These are phyloP conservation scores for Thelephora aurantiotincta DNA, from an alignment of 768 basidiomycete genomes.

Conservation along the genomic window DNA sequence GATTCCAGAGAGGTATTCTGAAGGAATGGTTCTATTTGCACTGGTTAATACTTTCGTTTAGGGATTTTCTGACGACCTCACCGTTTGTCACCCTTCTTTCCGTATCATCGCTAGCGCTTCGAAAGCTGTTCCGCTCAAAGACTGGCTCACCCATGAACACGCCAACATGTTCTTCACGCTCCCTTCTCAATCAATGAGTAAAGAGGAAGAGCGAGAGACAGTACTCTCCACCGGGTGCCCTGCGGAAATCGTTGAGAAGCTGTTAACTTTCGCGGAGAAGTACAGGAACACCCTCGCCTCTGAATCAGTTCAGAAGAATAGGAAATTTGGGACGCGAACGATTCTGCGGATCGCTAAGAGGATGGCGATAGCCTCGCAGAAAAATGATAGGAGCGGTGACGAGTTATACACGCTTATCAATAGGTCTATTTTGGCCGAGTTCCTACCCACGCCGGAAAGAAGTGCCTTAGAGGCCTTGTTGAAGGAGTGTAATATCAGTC, in stretches of 20 bases:
- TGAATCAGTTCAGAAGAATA: conserved; percentile 44
- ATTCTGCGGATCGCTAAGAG: conserved; percentile 40
- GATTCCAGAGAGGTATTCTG: conserved; percentile 28
- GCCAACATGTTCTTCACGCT: conserved; percentile 60
- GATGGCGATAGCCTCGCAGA: conserved; percentile 27
- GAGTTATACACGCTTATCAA: conserved; percentile 34
- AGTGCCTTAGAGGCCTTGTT: conserved; percentile 37
- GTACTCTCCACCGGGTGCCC: conserved; percentile 39
- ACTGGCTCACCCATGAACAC: conserved; percentile 55
- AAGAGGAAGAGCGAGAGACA: conserved; percentile 31
- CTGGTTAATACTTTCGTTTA: conserved; percentile 6
- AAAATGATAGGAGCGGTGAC: conserved; percentile 12
- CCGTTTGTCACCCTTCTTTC: conserved; percentile 41
- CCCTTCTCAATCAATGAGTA: conserved; percentile 44
- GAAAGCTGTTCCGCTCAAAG: conserved; percentile 48
- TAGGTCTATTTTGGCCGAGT: conserved; percentile 40
- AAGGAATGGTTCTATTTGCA: conserved; percentile 1
- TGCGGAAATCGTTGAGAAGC: conserved; percentile 18
- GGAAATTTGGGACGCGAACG: conserved; percentile 48
- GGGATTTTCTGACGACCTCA: conserved; percentile 24
- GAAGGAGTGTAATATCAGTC: conserved; percentile 33
- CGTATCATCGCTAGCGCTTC: conserved; percentile 48
- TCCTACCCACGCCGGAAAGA: conserved; percentile 43
- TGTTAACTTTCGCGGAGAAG: conserved; percentile 41
- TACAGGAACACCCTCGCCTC: conserved; percentile 41